Base-by-base conservation (phyloP, 164 flowering plant species). In the Platanus orientalis region DNA sequence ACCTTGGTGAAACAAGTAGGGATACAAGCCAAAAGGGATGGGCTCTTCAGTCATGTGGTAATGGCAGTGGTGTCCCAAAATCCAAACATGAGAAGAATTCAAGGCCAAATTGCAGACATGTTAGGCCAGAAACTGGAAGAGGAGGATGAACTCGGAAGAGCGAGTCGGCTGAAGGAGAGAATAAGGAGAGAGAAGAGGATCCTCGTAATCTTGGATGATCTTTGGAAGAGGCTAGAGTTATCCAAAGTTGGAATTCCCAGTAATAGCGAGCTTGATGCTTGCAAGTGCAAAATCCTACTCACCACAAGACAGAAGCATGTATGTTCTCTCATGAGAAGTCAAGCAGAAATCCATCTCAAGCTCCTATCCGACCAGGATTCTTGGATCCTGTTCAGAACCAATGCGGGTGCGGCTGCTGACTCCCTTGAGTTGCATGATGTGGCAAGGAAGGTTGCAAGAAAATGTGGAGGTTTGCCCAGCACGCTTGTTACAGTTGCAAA, bases 141-240 rank as follows among this genome's bases (percentile, higher is more conserved):
- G 17, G 27, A 28, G 13, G 26, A 10, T 28, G 54, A 47, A 17
- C 13, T 0, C 6, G 51, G 0, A 42, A 59, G 62, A 45, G 51
- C 51, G 5, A 21, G 26, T 20, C 0, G 40, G 42, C 42, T 60
- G 26, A 0, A 4, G 7, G 11, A 24, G 21, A 62, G 47, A 16
- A 11, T 62, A 26, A 52, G 34, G 65, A 9, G 51, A 6, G 23
- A 21, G 23, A 34, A 25, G 2, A 50, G 4, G 13, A 21, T 51
- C 32, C 48, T 62, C 2, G 25, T 62, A n/a, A 51, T 62, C 30
- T 36, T 62, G 7, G 65, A 62, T 36, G 21, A 62, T 62, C 6
- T 62, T 5, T 51, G 57, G 57, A 20, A 2, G 11, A 19, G 23
- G 13, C 21, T 30, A 16, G 32, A 50, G 7, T 9, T 51, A 17